Conservation (phyloP, 1,284 basidiomycete species). For the Coniophora puteana region DNA sequence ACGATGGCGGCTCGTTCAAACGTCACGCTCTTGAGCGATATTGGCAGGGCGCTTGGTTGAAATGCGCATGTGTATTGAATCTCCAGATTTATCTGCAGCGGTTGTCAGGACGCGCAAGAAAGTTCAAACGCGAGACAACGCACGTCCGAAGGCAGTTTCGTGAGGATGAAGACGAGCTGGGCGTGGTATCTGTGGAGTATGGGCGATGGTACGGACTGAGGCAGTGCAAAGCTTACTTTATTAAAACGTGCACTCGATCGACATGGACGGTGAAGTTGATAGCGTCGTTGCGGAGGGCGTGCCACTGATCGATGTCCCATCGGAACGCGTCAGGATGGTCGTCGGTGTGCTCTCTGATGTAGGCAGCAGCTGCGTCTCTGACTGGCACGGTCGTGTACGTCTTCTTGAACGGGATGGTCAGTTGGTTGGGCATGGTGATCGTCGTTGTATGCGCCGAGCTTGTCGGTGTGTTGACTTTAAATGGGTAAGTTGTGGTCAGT, state of each 20-base stretch:
- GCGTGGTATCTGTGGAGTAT: constrained; percentile 74
- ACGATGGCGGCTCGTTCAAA: constrained; percentile 78
- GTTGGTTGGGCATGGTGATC: constrained; percentile 75
- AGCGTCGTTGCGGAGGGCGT: constrained; percentile 62
- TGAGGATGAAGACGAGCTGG: constrained; percentile 76
- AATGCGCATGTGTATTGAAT: constrained; percentile 78
- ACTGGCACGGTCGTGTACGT: constrained; percentile 61
- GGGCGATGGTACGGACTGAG: constrained; percentile 9
- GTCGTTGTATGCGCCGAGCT: too few relatives aligned
- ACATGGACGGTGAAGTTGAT: constrained; percentile 56
- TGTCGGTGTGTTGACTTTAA: too few relatives aligned
- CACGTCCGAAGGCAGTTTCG: constrained; percentile 69
- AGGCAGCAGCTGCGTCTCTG: constrained; percentile 55
- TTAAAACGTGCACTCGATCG: constrained; percentile 42
- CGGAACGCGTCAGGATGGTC: constrained; percentile 90
- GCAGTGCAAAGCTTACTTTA: constrained; percentile 39
- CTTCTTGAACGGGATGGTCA: constrained; percentile 76
- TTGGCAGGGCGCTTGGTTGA: constrained; percentile 46
- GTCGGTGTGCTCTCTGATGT: constrained; percentile 70
- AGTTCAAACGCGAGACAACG: constrained; percentile 18
- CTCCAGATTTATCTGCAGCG: constrained; percentile 66
- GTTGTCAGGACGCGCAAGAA: constrained; percentile 13
- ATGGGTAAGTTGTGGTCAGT: too few relatives aligned
- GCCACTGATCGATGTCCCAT: constrained; percentile 74
- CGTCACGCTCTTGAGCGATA: constrained; percentile 67